Evolutionary conservation across 208 protist genomes (phyloP), one percentile per base, ranked within the genome.

Genomic region (Strigomonas culicis): DNA sequence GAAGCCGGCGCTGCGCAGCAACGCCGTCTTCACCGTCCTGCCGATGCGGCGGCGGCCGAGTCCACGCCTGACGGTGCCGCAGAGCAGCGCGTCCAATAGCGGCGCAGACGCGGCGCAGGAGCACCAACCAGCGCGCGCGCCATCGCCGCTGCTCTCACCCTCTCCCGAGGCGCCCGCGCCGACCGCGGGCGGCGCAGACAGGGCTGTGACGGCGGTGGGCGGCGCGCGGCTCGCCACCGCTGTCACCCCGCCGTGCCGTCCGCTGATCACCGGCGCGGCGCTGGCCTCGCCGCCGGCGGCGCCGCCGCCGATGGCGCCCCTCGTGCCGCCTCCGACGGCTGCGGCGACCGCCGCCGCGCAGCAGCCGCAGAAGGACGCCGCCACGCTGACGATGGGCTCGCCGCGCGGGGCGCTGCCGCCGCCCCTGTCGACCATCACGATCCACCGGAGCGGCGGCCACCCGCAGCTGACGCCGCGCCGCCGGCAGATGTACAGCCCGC

Each of bases 361-460:
- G 43, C 63, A 74, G n/a, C 30, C 36, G 36, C 56, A 57, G 7
- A 63, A 68, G n/a, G n/a, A n/a, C n/a, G n/a, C n/a, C n/a, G n/a
- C n/a, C n/a, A n/a, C n/a, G n/a, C n/a, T n/a, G n/a, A n/a, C n/a
- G n/a, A n/a, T n/a, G n/a, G n/a, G n/a, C n/a, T n/a, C n/a, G n/a
- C n/a, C n/a, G n/a, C n/a, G n/a, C n/a, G n/a, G n/a, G n/a, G n/a
- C n/a, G n/a, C n/a, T n/a, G n/a, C n/a, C n/a, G n/a, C n/a, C n/a
- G n/a, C n/a, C n/a, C n/a, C n/a, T n/a, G n/a, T n/a, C n/a, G n/a
- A n/a, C n/a, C n/a, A n/a, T n/a, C n/a, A n/a, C n/a, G n/a, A n/a
- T n/a, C n/a, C n/a, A n/a, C n/a, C n/a, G n/a, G n/a, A n/a, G n/a
- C n/a, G n/a, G n/a, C n/a, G n/a, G n/a, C n/a, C n/a, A n/a, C n/a